These are phyloP conservation scores for Mucor piriformis DNA, from an alignment of 371 early-diverging fungal species.

Conservation along the genomic window DNA sequence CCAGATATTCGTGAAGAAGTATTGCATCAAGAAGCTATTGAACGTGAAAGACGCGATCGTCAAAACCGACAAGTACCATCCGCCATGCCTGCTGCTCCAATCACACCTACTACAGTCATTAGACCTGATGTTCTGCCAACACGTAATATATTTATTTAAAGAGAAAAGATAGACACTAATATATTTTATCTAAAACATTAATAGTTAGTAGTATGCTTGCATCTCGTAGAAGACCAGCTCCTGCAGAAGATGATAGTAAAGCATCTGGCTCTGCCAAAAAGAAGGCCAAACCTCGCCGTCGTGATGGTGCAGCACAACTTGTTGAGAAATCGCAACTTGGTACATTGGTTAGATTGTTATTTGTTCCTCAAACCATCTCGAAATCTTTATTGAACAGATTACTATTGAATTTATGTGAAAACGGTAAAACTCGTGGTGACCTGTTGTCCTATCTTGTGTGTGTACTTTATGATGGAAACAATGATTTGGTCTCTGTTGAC, in stretches of 20 bases:
- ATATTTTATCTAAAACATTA: neutral
- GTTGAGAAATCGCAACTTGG: slow-evolving; percentile 84
- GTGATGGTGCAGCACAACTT: slow-evolving; percentile 72
- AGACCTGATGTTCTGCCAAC: neutral
- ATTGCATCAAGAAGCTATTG: slow-evolving; percentile 65
- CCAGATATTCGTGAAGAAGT: slow-evolving; percentile 82
- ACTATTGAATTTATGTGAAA: slow-evolving; percentile 89
- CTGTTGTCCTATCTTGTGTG: slow-evolving; percentile 84
- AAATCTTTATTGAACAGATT: slow-evolving; percentile 73
- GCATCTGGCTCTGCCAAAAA: slow-evolving; percentile 41
- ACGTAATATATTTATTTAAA: neutral
- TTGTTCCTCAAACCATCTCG: slow-evolving; percentile 76
- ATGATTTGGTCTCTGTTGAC: slow-evolving; percentile 78
- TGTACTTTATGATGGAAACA: slow-evolving; percentile 83
- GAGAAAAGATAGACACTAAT: neutral
- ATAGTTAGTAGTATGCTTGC: neutral
- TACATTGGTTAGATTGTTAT: slow-evolving; percentile 82
- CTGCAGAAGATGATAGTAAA: slow-evolving; percentile 15
- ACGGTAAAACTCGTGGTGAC: slow-evolving; percentile 84
- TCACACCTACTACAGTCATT: slow-evolving; percentile 1
- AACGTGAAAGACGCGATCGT: slow-evolving; percentile 55
- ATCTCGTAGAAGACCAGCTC: slow-evolving; percentile 19
- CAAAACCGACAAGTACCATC: slow-evolving; percentile 40
- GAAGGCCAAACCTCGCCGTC: slow-evolving; percentile 42
- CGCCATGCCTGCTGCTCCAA: slow-evolving; percentile 17